phyloP scores from a whole-genome alignment of 2,329 filamentous ascomycete species.

The Aspergillus tubingensis region DNA sequence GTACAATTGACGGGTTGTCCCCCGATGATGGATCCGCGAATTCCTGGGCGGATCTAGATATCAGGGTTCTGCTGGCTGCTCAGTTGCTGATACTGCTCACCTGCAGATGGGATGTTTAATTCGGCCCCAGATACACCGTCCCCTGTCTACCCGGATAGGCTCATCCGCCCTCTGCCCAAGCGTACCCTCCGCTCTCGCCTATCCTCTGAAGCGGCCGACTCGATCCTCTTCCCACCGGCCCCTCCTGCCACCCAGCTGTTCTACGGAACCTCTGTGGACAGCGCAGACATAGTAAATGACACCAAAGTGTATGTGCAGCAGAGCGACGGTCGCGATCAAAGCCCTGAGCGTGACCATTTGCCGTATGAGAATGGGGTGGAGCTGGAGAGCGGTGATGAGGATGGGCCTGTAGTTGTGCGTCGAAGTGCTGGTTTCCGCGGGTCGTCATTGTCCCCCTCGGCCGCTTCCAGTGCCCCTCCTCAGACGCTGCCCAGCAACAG shows the following conservation, averaged over 20 bases:
- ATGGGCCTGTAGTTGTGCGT: slow-evolving; percentile 46
- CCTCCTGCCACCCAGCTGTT: slow-evolving; percentile 74
- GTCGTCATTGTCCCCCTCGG: slow-evolving; percentile 37
- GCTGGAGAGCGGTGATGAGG: slow-evolving; percentile 64
- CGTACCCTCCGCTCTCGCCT: slow-evolving; percentile 84
- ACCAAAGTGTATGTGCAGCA: slow-evolving; percentile 51
- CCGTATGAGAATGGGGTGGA: slow-evolving; percentile 58
- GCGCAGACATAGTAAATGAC: slow-evolving; percentile 53
- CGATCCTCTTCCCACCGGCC: slow-evolving; percentile 78
- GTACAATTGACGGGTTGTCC: slow-evolving; percentile 16
- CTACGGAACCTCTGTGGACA: slow-evolving; percentile 66
- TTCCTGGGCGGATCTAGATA: slow-evolving; percentile 7
- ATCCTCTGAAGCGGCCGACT: slow-evolving; percentile 78
- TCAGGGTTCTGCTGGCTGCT: slow-evolving; percentile 29
- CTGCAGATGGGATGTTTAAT: slow-evolving; percentile 52
- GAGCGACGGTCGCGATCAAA: slow-evolving; percentile 42
- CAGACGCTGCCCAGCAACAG: slow-evolving; percentile 30
- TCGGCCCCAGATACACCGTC: slow-evolving; percentile 70
- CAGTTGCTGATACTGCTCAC: slow-evolving; percentile 41
- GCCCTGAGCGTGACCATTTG: slow-evolving; percentile 45
- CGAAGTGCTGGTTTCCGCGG: slow-evolving; percentile 45
- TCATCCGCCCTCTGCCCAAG: slow-evolving; percentile 89
- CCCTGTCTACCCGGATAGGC: slow-evolving; percentile 80
- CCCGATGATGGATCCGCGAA: slow-evolving; percentile 14
- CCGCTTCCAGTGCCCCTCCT: slow-evolving; percentile 29